Percentiles rank a stretch among this genome's conserved stretches.
These are phyloP conservation scores for Russula emetica DNA, from an alignment of 768 basidiomycete genomes.

Conservation along the genomic window DNA sequence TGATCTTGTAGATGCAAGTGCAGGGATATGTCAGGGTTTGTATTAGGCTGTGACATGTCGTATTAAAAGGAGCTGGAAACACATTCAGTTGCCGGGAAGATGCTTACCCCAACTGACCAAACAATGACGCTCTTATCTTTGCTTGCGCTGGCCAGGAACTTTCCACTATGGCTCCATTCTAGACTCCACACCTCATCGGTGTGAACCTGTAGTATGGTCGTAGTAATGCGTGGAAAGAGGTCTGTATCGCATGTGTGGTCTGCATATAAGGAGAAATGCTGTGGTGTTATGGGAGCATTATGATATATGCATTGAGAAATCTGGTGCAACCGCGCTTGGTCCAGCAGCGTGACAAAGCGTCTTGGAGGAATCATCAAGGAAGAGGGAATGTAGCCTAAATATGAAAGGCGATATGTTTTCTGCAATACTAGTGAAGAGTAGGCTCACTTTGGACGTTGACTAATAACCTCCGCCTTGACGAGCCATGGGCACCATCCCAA, in stretches of 20 bases:
- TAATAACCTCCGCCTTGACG: conserved; percentile 73
- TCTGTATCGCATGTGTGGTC: conserved; percentile 82
- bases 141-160: conserved; percentile 79
- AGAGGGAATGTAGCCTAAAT: conserved; percentile 79
- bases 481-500: conserved; percentile 87
- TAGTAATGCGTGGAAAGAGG: conserved; percentile 81
- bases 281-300: conserved; percentile 55
- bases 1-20: conserved; percentile 71
- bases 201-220: conserved; percentile 80
- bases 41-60: conserved; percentile 25
- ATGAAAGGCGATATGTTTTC: neutral
- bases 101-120: conserved; percentile 77
- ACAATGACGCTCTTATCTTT: conserved; percentile 86
- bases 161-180: conserved; percentile 91
- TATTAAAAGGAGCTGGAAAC: neutral
- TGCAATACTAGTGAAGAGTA: neutral
- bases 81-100: conserved; percentile 17
- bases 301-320: conserved; percentile 82
- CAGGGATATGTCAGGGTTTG: conserved; percentile 52
- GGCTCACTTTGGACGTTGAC: conserved; percentile 74
- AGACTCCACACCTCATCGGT: conserved; percentile 94
- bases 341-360: conserved; percentile 77
- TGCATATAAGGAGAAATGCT: conserved; percentile 74
- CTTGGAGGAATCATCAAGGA: conserved; percentile 90
- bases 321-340: conserved; percentile 82